Percentiles rank a stretch among this genome's conserved stretches.
Evolutionary conservation across 129 eudicot genomes (phyloP).

Genomic region (Artemisia argyi): DNA sequence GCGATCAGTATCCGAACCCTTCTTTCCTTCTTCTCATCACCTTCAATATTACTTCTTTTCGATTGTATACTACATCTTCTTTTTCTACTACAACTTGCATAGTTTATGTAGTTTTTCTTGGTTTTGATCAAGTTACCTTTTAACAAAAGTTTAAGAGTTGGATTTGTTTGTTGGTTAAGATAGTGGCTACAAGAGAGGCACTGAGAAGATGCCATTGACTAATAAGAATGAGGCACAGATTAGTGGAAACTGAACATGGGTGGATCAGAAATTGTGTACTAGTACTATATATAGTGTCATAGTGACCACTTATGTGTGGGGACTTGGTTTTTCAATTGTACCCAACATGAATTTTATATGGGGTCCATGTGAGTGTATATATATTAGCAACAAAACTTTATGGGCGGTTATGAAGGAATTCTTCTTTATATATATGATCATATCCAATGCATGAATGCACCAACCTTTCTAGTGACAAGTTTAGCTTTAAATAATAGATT

Average conservation of each 20-base stretch:
- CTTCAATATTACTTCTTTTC: neutral
- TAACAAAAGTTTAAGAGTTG: neutral
- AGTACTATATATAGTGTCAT: neutral
- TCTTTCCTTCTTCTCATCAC: constrained; percentile 3
- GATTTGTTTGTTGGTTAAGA: neutral
- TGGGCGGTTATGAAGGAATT: neutral
- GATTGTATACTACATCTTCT: neutral
- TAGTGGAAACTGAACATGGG: neutral
- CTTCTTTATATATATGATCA: neutral
- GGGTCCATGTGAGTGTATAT: neutral
- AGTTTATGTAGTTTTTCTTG: neutral
- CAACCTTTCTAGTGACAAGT: too few relatives aligned
- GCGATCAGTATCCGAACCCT: constrained; percentile 42
- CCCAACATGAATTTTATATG: neutral
- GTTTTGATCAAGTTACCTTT: neutral
- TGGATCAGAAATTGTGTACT: neutral
- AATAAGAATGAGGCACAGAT: neutral
- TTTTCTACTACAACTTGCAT: neutral
- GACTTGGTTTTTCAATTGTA: neutral
- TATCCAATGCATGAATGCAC: too few relatives aligned
- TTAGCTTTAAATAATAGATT: too few relatives aligned
- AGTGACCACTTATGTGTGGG: neutral
- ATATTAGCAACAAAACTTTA: neutral
- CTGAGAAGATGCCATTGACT: constrained; percentile 13
- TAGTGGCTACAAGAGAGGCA: constrained; percentile 2